Base-by-base conservation (phyloP, 2,329 filamentous ascomycete genomes). In the Simplicillium aogashimaense region DNA sequence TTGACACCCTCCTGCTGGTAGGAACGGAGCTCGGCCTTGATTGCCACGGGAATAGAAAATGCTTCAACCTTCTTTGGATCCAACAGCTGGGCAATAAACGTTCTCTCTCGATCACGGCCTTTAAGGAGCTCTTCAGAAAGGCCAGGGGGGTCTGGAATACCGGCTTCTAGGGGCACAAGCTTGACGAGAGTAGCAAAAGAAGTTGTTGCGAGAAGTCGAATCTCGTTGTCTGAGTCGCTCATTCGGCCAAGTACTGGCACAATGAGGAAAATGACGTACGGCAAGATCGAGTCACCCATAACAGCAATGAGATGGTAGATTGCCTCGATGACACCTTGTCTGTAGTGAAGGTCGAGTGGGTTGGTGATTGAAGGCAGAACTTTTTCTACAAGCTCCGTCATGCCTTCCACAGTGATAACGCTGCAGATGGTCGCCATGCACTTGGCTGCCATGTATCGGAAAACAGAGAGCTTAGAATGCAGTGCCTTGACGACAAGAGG, bases 1-100 rank as follows among this genome's bases (percentile, higher is more conserved):
- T 98, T 98, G 56, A 98, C 90, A 58, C 92, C 92, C 40, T 98
- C 92, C 61, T 98, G 92, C 60, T 98, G 94, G 57, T 98, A 98
- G 0, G 89, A 94, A 47, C 92, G 86, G 38, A 98, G 75, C 53
- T 94, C 87, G 0, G 92, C 94, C 61, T 97, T 97, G 68, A 98
- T 98, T 4, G 87, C 85, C 34, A 98, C 92, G 0, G 92, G 92
- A 35, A 98, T 94, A 48, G 83, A 68, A 61, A 97, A 98, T 0
- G 85, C 71, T 59, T 98, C 92, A 17, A 98, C 87, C 63, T 98
- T 98, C 63, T 95, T 94, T 5, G 88, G 85, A 56, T 98, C 92
- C 39, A 98, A 73, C 61, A 98, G 87, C 60, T 98, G 92, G 3
- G 86, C 80, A 58, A 98, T 97, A 57, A 98, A 98, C 34, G 94